Percentiles rank a stretch among this genome's conserved stretches.
Evolutionary conservation across 2,329 filamentous ascomycete species (phyloP).

Genomic region (Monilinia polystroma): DNA sequence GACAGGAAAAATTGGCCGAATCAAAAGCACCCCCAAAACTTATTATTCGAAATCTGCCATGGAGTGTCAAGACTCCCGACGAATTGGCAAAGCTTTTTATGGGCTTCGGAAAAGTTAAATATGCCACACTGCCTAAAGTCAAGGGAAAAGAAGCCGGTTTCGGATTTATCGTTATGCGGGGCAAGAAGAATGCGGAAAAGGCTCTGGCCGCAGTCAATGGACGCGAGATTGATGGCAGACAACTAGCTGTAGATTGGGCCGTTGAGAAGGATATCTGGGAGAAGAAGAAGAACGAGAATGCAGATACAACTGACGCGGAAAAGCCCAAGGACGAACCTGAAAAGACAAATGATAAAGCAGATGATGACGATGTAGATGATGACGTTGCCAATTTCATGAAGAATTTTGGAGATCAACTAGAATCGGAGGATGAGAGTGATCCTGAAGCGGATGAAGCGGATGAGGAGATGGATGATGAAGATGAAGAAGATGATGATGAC

Average conservation of each 20-base stretch:
- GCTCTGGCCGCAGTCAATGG: conserved; percentile 85
- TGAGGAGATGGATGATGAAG: conserved; percentile 42
- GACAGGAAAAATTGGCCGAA: conserved; percentile 60
- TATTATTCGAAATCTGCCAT: conserved; percentile 91
- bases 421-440: conserved; percentile 42
- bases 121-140: conserved; percentile 77
- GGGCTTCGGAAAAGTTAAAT: conserved; percentile 89
- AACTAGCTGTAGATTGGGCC: conserved; percentile 93
- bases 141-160: conserved; percentile 75
- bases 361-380: conserved; percentile 35
- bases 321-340: conserved; percentile 38
- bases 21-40: conserved; percentile 66
- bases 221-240: conserved; percentile 82
- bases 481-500: conserved; percentile 39
- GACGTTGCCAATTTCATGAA: conserved; percentile 42
- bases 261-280: conserved; percentile 88
- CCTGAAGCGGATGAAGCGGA: conserved; percentile 40
- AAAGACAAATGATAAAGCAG: conserved; percentile 34
- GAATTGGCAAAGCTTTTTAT: conserved; percentile 77
- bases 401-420: conserved; percentile 39
- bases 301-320: conserved; percentile 42
- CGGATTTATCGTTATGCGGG: conserved; percentile 86
- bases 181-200: conserved; percentile 86
- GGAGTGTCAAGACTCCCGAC: conserved; percentile 87
- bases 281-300: conserved; percentile 49